These are phyloP conservation scores for Penicillium tannophilum DNA, from an alignment of 495 filamentous ascomycete species.

Conservation along the genomic window DNA sequence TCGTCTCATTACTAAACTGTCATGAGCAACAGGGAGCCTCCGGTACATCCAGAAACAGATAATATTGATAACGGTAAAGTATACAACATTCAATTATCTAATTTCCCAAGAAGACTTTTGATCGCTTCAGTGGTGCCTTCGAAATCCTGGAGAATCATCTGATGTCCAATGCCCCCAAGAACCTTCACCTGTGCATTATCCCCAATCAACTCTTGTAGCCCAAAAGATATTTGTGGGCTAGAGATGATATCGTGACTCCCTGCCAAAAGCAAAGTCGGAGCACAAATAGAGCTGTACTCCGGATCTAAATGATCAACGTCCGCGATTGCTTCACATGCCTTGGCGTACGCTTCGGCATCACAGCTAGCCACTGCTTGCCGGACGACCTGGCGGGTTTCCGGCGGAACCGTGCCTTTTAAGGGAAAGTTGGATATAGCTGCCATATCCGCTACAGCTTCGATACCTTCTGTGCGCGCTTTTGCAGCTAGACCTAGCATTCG, in stretches of 20 bases:
- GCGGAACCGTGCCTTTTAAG: not conserved
- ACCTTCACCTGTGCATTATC: constrained; percentile 18
- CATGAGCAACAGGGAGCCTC: too few relatives aligned
- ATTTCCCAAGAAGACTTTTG: not conserved
- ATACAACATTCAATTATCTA: not conserved
- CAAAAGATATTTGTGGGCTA: not conserved
- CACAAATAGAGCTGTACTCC: not conserved
- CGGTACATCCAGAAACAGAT: too few relatives aligned
- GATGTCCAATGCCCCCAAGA: constrained; percentile 26
- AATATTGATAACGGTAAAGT: too few relatives aligned
- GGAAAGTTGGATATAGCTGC: not conserved
- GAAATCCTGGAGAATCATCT: constrained; percentile 28
- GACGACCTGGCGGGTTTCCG: not conserved
- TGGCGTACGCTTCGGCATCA: not conserved
- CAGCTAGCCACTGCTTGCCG: not conserved
- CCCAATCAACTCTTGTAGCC: constrained; percentile 6
- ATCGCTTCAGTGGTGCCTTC: constrained; percentile 8
- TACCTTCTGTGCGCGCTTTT: not conserved
- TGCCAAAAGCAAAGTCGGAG: not conserved
- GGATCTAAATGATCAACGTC: not conserved
- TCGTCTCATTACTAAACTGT: too few relatives aligned
- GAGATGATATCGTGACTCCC: not conserved
- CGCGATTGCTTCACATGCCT: not conserved
- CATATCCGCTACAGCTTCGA: not conserved
- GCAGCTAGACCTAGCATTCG: not conserved